Evolutionary conservation across 78 protist species (phyloP).

Genomic region (Dictyostelium intermedium): DNA sequence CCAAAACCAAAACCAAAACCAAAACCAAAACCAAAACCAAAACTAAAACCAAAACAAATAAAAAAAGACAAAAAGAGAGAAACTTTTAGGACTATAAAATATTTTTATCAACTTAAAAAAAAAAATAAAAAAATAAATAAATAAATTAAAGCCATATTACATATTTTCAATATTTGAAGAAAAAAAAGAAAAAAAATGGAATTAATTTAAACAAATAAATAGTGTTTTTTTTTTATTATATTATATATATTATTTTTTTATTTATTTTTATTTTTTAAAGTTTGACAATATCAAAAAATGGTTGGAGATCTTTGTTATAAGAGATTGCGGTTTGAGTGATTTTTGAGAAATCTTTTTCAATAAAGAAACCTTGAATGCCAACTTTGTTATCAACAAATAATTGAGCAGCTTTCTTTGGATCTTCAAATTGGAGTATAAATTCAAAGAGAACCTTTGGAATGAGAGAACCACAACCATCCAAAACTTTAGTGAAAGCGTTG

Average conservation of each 20-base stretch:
- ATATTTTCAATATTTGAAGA: too few species aligned
- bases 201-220: too few species aligned
- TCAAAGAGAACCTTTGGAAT: constrained; percentile 32
- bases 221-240: background rate
- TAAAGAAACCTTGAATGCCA: background rate
- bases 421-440: constrained; percentile 17
- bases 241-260: background rate
- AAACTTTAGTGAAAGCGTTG: background rate
- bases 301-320: constrained; percentile 9
- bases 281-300: background rate
- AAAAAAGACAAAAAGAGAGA: too few species aligned
- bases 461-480: background rate
- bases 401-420: constrained; percentile 5
- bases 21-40: too few species aligned
- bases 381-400: background rate
- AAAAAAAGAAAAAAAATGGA: background rate
- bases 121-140: too few species aligned
- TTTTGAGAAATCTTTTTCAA: background rate
- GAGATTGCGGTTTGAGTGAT: background rate
- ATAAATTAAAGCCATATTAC: too few species aligned
- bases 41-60: too few species aligned
- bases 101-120: too few species aligned
- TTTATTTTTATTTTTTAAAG: background rate
- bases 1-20: too few species aligned
- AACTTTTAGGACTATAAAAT: too few species aligned